Evolutionary conservation across 495 filamentous ascomycete genomes (phyloP).

Genomic region (Aspergillus nidulans): DNA sequence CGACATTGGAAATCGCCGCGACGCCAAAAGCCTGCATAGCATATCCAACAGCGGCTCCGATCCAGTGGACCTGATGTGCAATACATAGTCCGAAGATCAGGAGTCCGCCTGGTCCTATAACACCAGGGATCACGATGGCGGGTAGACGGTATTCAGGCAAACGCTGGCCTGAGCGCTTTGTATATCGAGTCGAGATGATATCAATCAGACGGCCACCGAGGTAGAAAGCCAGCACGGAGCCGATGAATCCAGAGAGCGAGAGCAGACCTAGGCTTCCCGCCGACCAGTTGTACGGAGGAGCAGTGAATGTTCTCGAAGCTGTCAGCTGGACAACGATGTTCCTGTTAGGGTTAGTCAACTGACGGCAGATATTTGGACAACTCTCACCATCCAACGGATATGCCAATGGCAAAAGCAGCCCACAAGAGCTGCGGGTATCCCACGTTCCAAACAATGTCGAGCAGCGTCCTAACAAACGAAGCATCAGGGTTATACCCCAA

Average conservation of each 20-base stretch:
- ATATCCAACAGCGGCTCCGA: constrained; percentile 29
- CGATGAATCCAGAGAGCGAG: constrained; percentile 28
- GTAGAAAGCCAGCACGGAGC: constrained; percentile 28
- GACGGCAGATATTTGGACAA: neutral
- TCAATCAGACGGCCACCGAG: constrained; percentile 31
- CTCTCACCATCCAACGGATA: constrained; percentile 28
- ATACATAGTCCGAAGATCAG: constrained; percentile 29
- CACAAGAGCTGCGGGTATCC: constrained; percentile 30
- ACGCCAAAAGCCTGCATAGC: constrained; percentile 35
- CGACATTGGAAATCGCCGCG: constrained; percentile 31
- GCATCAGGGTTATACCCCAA: constrained; percentile 24
- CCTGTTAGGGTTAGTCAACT: constrained; percentile 13
- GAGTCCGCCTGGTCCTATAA: constrained; percentile 25
- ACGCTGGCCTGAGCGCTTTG: constrained; percentile 18
- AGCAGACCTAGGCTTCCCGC: constrained; percentile 25
- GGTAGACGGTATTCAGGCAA: constrained; percentile 30
- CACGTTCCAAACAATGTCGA: constrained; percentile 22
- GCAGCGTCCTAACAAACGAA: constrained; percentile 20
- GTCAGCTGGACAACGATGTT: constrained; percentile 34
- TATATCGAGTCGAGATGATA: constrained; percentile 27
- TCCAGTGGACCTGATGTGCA: constrained; percentile 27
- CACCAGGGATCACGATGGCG: constrained; percentile 25
- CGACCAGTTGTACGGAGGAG: constrained; percentile 28
- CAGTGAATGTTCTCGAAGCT: constrained; percentile 26
- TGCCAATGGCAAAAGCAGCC: constrained; percentile 27